Evolutionary conservation across 108 stramenopile species (phyloP).

Genomic region (Chaetoceros tenuissimus): DNA sequence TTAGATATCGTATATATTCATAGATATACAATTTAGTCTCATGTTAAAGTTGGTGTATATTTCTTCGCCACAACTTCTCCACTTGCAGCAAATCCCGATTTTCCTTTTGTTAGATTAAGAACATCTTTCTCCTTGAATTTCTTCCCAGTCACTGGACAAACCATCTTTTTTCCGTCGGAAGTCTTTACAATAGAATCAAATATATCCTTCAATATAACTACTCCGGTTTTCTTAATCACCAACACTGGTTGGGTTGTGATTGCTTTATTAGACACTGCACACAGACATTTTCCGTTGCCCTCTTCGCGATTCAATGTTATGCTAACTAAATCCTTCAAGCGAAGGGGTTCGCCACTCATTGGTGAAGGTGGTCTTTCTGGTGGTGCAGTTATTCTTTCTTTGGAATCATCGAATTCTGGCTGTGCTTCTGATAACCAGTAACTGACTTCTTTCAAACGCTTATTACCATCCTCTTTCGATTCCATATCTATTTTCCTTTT

Average conservation of each 20-base stretch:
- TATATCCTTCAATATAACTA: slow-evolving; percentile 58
- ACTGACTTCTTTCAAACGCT: slow-evolving; percentile 40
- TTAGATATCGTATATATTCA: no score
- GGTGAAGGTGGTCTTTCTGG: slow-evolving; percentile 81
- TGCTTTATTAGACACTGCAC: slow-evolving; percentile 70
- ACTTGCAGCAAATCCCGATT: slow-evolving; percentile 67
- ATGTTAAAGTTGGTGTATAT: slow-evolving; percentile 73
- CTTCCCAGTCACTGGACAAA: slow-evolving; percentile 63
- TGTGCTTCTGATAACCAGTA: slow-evolving; percentile 81
- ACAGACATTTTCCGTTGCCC: slow-evolving; percentile 27
- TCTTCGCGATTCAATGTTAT: slow-evolving; percentile 42
- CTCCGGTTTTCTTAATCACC: slow-evolving; percentile 58
- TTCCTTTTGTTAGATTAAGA: slow-evolving; percentile 52
- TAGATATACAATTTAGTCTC: slow-evolving; percentile 1
- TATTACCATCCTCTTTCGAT: slow-evolving; percentile 16
- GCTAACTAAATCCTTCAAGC: slow-evolving; percentile 63
- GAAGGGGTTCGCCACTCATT: slow-evolving; percentile 64
- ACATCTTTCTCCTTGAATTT: slow-evolving; percentile 68
- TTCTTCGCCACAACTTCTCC: slow-evolving; percentile 44
- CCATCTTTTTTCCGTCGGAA: no score
- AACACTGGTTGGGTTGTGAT: slow-evolving; percentile 69
- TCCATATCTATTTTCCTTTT: slow-evolving; percentile 11
- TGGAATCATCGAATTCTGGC: slow-evolving; percentile 33
- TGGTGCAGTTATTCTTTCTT: slow-evolving; percentile 16
- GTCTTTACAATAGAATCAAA: slow-evolving; percentile 40